Percentiles rank a stretch among this genome's conserved stretches.
Evolutionary conservation across 2,329 filamentous ascomycete species (phyloP).

Genomic region (Aspergillus fructus): DNA sequence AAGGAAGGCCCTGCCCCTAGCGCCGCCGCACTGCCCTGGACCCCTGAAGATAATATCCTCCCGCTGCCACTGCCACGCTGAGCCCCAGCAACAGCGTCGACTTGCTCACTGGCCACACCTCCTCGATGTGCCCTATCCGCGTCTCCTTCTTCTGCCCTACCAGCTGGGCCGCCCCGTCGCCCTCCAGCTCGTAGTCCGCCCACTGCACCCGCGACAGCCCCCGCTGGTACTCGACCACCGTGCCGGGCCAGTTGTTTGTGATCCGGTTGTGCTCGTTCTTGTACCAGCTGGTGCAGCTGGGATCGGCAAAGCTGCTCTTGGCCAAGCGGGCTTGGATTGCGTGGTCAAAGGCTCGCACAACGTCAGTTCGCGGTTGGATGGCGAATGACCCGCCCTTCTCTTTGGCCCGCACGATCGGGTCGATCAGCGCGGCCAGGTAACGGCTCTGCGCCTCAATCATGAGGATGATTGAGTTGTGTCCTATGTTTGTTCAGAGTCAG

Average conservation of each 20-base stretch:
- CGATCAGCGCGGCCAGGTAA: constrained; percentile 54
- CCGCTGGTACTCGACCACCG: constrained; percentile 57
- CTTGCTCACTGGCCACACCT: constrained; percentile 36
- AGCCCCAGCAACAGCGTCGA: constrained; percentile 63
- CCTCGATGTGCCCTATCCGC: constrained; percentile 33
- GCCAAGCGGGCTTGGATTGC: constrained; percentile 46
- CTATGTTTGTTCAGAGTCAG: constrained; percentile 21
- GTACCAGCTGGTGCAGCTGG: constrained; percentile 57
- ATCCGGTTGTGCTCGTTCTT: constrained; percentile 55
- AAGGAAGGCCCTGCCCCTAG: background rate
- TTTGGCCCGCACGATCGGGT: constrained; percentile 49
- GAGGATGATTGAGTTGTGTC: constrained; percentile 59
- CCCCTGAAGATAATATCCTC: constrained; percentile 13
- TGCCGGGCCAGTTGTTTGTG: constrained; percentile 58
- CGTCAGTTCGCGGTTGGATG: constrained; percentile 44
- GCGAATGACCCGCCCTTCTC: constrained; percentile 40
- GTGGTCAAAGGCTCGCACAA: constrained; percentile 47
- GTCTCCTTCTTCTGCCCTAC: constrained; percentile 27
- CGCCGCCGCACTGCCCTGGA: background rate
- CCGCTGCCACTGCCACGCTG: constrained; percentile 62
- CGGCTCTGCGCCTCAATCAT: constrained; percentile 61
- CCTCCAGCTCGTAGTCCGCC: constrained; percentile 30
- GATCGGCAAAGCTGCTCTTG: constrained; percentile 53
- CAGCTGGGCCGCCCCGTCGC: constrained; percentile 20
- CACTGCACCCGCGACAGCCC: constrained; percentile 30